Evolutionary conservation across 192 early-diverging fungal species (phyloP).

Genomic region (Geranomyces michiganensis): DNA sequence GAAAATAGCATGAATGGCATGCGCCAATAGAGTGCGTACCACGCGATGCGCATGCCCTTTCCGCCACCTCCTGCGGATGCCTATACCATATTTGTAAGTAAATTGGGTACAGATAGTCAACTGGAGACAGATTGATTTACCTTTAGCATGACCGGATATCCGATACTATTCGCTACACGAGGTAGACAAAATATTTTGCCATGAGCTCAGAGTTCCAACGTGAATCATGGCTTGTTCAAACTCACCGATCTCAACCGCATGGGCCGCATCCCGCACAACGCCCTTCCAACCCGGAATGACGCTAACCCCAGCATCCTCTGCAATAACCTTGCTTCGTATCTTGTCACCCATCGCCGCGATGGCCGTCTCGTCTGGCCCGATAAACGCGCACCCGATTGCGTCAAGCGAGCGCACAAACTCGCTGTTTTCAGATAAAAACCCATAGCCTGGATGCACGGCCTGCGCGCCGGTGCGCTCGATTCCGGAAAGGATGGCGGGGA

Average conservation of each 20-base stretch:
- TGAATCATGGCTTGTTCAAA: slow-evolving; percentile 84
- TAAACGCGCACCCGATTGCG: slow-evolving; percentile 74
- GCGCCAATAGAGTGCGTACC: neutral
- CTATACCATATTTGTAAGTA: neutral
- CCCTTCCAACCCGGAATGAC: slow-evolving; percentile 96
- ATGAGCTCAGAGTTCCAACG: neutral
- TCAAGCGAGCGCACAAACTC: slow-evolving; percentile 79
- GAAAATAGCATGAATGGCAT: no score
- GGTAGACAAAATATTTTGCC: neutral
- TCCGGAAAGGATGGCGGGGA: slow-evolving; percentile 80
- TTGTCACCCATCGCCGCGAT: slow-evolving; percentile 95
- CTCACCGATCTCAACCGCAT: slow-evolving; percentile 73
- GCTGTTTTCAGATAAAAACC: slow-evolving; percentile 93
- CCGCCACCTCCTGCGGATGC: slow-evolving; percentile 1
- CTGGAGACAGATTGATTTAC: neutral
- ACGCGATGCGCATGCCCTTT: slow-evolving; percentile 86
- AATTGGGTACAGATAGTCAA: no score
- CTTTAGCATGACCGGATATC: slow-evolving; percentile 11
- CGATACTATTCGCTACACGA: neutral
- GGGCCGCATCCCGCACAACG: slow-evolving; percentile 54
- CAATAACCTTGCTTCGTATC: slow-evolving; percentile 90
- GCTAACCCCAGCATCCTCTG: slow-evolving; percentile 85
- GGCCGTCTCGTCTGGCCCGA: slow-evolving; percentile 85
- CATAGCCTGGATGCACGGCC: slow-evolving; percentile 97
- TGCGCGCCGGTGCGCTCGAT: slow-evolving; percentile 75